Percentiles rank a stretch among this genome's conserved stretches.
Conservation (phyloP, 2,329 filamentous ascomycete species). For the Colletotrichum spaethianum region DNA sequence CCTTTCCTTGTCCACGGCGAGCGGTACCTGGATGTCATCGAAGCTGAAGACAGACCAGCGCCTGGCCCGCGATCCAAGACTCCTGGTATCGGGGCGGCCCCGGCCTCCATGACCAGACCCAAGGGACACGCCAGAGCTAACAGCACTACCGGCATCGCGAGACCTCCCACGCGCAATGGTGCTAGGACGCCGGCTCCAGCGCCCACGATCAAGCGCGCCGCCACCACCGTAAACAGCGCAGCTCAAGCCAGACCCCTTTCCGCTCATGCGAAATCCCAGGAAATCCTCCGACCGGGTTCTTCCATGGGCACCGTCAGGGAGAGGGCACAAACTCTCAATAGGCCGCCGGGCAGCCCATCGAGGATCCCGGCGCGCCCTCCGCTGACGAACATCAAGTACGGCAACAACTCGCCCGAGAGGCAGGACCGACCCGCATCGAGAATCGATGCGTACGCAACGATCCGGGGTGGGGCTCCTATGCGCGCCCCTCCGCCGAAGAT, state of each 20-base stretch:
- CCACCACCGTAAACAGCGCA: conserved; percentile 43
- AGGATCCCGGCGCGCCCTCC: conserved; percentile 80
- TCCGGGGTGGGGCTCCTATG: conserved; percentile 69
- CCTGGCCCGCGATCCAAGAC: conserved; percentile 77
- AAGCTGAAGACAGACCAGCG: conserved; percentile 71
- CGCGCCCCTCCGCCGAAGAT: conserved; percentile 90
- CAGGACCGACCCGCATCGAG: conserved; percentile 58
- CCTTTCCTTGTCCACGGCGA: conserved; percentile 95
- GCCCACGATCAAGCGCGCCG: conserved; percentile 48
- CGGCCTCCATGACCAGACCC: conserved; percentile 61
- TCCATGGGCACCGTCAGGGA: conserved; percentile 42
- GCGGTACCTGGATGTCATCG: conserved; percentile 89
- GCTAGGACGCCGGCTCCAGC: conserved; percentile 69
- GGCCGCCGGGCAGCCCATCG: conserved; percentile 68
- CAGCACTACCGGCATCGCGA: conserved; percentile 48
- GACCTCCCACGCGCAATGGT: conserved; percentile 42
- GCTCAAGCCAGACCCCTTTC: conserved; percentile 27
- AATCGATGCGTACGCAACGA: conserved; percentile 54
- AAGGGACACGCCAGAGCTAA: conserved; percentile 55
- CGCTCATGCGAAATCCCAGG: conserved; percentile 38
- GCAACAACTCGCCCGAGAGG: conserved; percentile 87
- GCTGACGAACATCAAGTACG: conserved; percentile 77
- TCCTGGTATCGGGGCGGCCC: conserved; percentile 69
- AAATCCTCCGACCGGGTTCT: conserved; percentile 19
- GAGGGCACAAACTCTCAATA: conserved; percentile 42